Evolutionary conservation across 768 basidiomycete species (phyloP).

Genomic region (Leccinum variicolor): DNA sequence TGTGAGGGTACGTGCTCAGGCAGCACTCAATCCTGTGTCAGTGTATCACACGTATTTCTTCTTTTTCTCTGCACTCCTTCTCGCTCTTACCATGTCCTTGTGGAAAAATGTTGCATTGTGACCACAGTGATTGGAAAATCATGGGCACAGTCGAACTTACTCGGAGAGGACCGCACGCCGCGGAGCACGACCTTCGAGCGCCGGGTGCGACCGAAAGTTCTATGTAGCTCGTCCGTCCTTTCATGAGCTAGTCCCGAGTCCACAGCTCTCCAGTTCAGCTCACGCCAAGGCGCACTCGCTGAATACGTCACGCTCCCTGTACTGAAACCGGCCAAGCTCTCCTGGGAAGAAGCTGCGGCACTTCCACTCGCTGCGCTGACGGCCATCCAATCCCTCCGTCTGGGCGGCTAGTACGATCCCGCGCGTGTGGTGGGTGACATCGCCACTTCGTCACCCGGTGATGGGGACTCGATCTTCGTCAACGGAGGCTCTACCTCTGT

Average conservation of each 20-base stretch:
- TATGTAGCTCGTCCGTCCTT: no score
- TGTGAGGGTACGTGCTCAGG: slow-evolving; percentile 44
- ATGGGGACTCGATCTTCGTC: slow-evolving; percentile 56
- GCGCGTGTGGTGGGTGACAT: not conserved
- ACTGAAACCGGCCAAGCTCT: slow-evolving; percentile 43
- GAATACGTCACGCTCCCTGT: slow-evolving; percentile 49
- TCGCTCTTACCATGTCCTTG: not conserved
- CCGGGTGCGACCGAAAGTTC: no score
- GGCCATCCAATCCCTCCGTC: slow-evolving; percentile 53
- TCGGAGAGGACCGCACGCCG: slow-evolving; percentile 48
- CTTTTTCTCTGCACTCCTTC: no score
- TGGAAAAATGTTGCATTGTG: not conserved
- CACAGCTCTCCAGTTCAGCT: slow-evolving; percentile 30
- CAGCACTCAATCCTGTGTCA: slow-evolving; percentile 67
- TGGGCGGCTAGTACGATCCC: slow-evolving; percentile 43
- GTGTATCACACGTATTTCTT: slow-evolving; percentile 14
- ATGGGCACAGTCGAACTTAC: slow-evolving; percentile 45
- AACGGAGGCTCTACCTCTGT: slow-evolving; percentile 70
- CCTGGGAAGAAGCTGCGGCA: slow-evolving; percentile 57
- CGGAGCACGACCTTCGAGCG: slow-evolving; percentile 36
- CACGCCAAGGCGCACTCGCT: slow-evolving; percentile 53
- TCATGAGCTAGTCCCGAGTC: not conserved
- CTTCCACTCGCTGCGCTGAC: slow-evolving; percentile 57
- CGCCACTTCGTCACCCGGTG: not conserved
- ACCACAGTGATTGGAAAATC: slow-evolving; percentile 54